A percentile compares a stretch with the other conserved stretches of the same genome.
Conservation (phyloP, 2,329 filamentous ascomycete genomes). For the Fusarium musae region DNA sequence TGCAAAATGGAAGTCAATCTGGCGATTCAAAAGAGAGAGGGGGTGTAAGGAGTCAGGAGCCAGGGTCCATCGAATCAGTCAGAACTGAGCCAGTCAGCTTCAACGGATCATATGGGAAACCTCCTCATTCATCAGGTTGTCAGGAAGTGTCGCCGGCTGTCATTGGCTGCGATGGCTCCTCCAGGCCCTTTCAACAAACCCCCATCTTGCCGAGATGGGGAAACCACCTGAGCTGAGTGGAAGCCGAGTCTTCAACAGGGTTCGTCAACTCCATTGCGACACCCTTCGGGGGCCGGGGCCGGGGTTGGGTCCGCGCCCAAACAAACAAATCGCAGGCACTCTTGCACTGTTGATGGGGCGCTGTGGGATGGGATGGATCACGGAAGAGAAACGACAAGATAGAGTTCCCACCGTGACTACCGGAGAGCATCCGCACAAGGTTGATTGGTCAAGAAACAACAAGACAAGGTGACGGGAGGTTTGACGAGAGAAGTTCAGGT, state of each 20-base stretch:
- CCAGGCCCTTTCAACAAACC: background rate
- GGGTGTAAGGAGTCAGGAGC: slow-evolving; percentile 15
- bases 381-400: slow-evolving; percentile 19
- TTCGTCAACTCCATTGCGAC: slow-evolving; percentile 18
- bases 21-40: slow-evolving; percentile 14
- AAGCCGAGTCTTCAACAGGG: slow-evolving; percentile 17
- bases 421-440: slow-evolving; percentile 23
- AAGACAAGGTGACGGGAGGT: background rate
- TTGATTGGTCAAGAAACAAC: slow-evolving; percentile 11
- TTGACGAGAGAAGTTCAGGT: background rate
- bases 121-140: slow-evolving; percentile 16
- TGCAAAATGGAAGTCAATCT: slow-evolving; percentile 34
- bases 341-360: background rate
- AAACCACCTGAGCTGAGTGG: slow-evolving; percentile 17
- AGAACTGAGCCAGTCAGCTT: slow-evolving; percentile 8
- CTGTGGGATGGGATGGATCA: background rate
- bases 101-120: slow-evolving; percentile 13
- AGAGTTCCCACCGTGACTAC: slow-evolving; percentile 21
- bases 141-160: slow-evolving; percentile 6
- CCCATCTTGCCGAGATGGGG: slow-evolving; percentile 3
- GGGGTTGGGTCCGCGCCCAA: slow-evolving; percentile 29
- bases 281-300: slow-evolving; percentile 22
- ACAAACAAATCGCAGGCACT: slow-evolving; percentile 10
- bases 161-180: slow-evolving; percentile 14
- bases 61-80: background rate